Percentiles rank a stretch among this genome's conserved stretches.
These are phyloP conservation scores for Opeltia flavorubescens DNA, from an alignment of 495 filamentous ascomycete genomes.

Conservation along the genomic window DNA sequence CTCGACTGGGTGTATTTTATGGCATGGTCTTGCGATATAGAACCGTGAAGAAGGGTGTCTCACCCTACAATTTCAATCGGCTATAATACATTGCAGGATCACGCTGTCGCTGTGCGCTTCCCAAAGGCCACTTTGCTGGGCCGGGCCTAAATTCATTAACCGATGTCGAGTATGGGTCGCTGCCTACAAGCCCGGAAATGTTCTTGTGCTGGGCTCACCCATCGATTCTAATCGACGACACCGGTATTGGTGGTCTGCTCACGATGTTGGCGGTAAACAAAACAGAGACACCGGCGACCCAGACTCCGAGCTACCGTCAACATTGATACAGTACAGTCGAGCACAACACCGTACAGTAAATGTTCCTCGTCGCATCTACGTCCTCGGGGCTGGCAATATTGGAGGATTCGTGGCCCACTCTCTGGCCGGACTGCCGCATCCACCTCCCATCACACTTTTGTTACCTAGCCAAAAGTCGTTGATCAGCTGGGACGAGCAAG, in stretches of 20 bases:
- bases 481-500: slow-evolving; percentile 3
- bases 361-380: slow-evolving; percentile 31
- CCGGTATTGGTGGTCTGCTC: slow-evolving; percentile 9
- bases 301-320: background rate
- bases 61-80: too few relatives aligned
- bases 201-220: slow-evolving; percentile 2
- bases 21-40: too few relatives aligned
- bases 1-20: too few relatives aligned
- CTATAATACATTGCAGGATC: too few relatives aligned
- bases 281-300: background rate
- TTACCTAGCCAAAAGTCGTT: slow-evolving; percentile 23
- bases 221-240: slow-evolving; percentile 1
- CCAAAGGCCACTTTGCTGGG: slow-evolving; percentile 11
- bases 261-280: slow-evolving; percentile 1
- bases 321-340: background rate
- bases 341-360: background rate
- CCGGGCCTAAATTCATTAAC: slow-evolving; percentile 20
- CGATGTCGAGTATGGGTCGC: slow-evolving; percentile 18
- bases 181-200: slow-evolving; percentile 4
- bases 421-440: slow-evolving; percentile 37
- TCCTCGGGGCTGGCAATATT: slow-evolving; percentile 44
- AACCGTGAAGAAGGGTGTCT: too few relatives aligned
- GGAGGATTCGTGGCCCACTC: slow-evolving; percentile 48
- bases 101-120: slow-evolving; percentile 13
- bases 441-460: slow-evolving; percentile 45